Base-by-base conservation (phyloP, 768 basidiomycete species). In the Vararia minispora region DNA sequence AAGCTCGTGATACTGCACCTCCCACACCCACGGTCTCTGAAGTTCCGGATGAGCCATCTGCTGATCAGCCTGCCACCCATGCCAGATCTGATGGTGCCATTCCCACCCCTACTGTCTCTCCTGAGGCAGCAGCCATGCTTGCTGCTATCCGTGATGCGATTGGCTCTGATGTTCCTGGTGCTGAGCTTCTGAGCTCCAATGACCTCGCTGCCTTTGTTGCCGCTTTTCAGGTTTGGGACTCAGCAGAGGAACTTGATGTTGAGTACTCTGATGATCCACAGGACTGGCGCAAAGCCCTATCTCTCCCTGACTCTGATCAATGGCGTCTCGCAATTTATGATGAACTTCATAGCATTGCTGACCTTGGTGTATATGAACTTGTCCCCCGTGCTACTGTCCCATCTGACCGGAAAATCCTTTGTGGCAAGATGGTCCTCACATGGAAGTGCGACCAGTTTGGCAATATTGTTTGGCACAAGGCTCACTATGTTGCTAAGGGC, bases 401-500 rank as follows among this genome's bases (percentile, higher is more conserved):
- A 2, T 21, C 37, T 10, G 53, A 42, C 22, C 40, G 44, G 12
- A 37, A 45, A 4, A 37, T 53, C 4, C 52, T 62, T 33, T 44
- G 42, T 3, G 45, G 46, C 11, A 43, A 41, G 22, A 55, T 57
- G 41, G 52, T 63, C 16, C 61, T 54, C 40, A 42, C 37, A 1
- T 27, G 45, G 1, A 65, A 62, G 43, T 22, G 41, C 17, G 48
- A 60, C 39, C 37, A 34, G 8, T 22, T 48, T 23, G 61, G 58
- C 4, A 30, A 43, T 7, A 43, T 53, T 0, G 41, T 49, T 0
- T 36, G 55, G 11, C 56, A 54, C 43, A 70, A 70, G 43, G 61
- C 59, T 0, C 52, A 59, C 0, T 55, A 62, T 18, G 63, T 73
- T 0, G 59, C 64, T 18, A 57, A 62, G 37, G 68, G 71, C 0